Percentiles rank a stretch among this genome's conserved stretches.
Conservation (phyloP, 2,329 filamentous ascomycete genomes). For the Ascocoryne sarcoides region DNA sequence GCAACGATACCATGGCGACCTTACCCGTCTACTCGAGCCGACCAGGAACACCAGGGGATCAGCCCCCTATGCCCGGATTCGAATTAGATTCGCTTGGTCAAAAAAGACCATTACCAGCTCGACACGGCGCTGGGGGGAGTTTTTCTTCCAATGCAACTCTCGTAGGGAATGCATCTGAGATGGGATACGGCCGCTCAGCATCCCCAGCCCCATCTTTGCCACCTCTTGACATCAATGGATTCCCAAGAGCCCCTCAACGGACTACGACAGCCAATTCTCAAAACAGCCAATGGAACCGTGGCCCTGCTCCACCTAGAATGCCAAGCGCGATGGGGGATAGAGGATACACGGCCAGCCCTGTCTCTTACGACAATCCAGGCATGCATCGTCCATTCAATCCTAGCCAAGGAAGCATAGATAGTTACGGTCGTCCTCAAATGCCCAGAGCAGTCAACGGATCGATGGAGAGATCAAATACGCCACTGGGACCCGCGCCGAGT, state of each 20-base stretch:
- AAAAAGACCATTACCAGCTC: slow-evolving; percentile 39
- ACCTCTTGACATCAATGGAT: slow-evolving; percentile 17
- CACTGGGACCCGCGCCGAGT: slow-evolving; percentile 18
- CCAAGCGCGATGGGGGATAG: slow-evolving; percentile 22
- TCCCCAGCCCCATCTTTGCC: slow-evolving; percentile 24
- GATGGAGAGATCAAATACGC: slow-evolving; percentile 20
- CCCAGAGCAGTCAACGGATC: slow-evolving; percentile 16
- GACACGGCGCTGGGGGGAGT: slow-evolving; percentile 42
- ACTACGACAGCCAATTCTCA: slow-evolving; percentile 21
- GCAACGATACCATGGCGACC: slow-evolving; percentile 52
- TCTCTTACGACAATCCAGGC: slow-evolving; percentile 19
- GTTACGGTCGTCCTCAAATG: slow-evolving; percentile 19
- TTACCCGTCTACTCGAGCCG: slow-evolving; percentile 55
- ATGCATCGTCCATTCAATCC: not conserved
- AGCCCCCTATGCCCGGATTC: slow-evolving; percentile 33
- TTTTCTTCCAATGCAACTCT: slow-evolving; percentile 58
- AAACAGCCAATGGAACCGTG: slow-evolving; percentile 20
- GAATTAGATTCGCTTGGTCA: slow-evolving; percentile 46
- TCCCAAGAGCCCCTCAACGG: slow-evolving; percentile 19
- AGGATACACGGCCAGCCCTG: slow-evolving; percentile 23
- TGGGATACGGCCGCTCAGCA: slow-evolving; percentile 39
- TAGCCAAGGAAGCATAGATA: slow-evolving; percentile 6
- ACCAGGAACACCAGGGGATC: slow-evolving; percentile 42
- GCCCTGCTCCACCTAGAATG: slow-evolving; percentile 22
- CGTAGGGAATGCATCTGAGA: slow-evolving; percentile 48